Conservation (phyloP, 495 filamentous ascomycete genomes). For the Lepraria neglecta region DNA sequence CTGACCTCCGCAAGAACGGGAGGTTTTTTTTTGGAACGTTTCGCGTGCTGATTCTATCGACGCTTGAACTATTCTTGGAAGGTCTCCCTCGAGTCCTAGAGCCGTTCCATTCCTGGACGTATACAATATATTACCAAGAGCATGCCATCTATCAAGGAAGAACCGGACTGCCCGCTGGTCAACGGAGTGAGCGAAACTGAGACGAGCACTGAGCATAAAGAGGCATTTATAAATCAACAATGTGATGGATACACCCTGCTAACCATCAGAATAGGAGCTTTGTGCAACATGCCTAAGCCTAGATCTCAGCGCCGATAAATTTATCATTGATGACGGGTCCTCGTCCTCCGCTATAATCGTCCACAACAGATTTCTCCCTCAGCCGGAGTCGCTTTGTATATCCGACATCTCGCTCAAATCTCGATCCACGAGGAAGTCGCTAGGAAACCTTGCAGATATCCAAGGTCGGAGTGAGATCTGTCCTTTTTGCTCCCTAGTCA, state of each 20-base stretch:
- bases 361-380: conserved; percentile 4
- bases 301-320: conserved; percentile 14
- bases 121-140: neutral
- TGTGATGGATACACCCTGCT: neutral
- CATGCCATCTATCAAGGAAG: neutral
- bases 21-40: neutral
- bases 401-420: conserved; percentile 12
- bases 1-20: neutral
- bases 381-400: neutral
- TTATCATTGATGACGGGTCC: conserved; percentile 6
- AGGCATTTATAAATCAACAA: neutral
- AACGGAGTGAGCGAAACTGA: neutral
- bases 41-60: neutral
- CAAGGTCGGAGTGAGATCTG: neutral
- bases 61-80: neutral
- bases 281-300: conserved; percentile 3
- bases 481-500: conserved; percentile 11
- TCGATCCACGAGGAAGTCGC: conserved; percentile 3
- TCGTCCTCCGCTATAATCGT: neutral
- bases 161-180: neutral
- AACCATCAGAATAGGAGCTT: conserved; percentile 6
- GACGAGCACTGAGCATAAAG: neutral
- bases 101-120: neutral
- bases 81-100: neutral
- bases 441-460: conserved; percentile 4